These are phyloP conservation scores for Vanderwaltozyma verrucispora DNA, from an alignment of 805 yeast genomes.

Conservation along the genomic window DNA sequence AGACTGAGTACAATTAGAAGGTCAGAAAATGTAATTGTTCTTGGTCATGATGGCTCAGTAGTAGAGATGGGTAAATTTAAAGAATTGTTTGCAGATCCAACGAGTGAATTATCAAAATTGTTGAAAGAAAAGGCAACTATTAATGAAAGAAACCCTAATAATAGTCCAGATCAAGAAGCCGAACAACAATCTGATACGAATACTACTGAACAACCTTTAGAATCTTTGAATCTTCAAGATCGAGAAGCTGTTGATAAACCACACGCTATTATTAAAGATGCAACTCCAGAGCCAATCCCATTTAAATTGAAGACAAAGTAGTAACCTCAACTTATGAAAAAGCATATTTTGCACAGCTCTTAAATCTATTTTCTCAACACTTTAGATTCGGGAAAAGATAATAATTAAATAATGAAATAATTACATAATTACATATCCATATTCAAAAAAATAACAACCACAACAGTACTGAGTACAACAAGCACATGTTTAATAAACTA, in stretches of 20 bases:
- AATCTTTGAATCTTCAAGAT: neutral
- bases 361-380: too few relatives aligned
- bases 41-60: constrained; percentile 71
- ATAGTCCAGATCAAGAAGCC: neutral
- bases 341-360: too few relatives aligned
- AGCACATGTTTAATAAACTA: too few relatives aligned
- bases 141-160: constrained; percentile 5
- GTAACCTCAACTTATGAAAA: too few relatives aligned
- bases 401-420: too few relatives aligned
- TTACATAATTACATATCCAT: too few relatives aligned
- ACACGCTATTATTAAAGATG: neutral
- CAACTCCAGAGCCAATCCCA: too few relatives aligned
- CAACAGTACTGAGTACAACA: too few relatives aligned
- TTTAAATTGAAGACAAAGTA: too few relatives aligned
- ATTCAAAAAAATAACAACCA: too few relatives aligned
- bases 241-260: neutral
- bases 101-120: constrained; percentile 31
- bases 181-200: neutral
- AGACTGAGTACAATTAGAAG: constrained; percentile 82
- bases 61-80: constrained; percentile 63
- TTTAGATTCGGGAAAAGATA: too few relatives aligned
- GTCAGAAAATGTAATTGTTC: constrained; percentile 75
- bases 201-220: neutral
- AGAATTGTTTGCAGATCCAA: constrained; percentile 40
- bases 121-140: constrained; percentile 29